phyloP scores from a whole-genome alignment of 2,329 filamentous ascomycete species.

The Colletotrichum aenigma region DNA sequence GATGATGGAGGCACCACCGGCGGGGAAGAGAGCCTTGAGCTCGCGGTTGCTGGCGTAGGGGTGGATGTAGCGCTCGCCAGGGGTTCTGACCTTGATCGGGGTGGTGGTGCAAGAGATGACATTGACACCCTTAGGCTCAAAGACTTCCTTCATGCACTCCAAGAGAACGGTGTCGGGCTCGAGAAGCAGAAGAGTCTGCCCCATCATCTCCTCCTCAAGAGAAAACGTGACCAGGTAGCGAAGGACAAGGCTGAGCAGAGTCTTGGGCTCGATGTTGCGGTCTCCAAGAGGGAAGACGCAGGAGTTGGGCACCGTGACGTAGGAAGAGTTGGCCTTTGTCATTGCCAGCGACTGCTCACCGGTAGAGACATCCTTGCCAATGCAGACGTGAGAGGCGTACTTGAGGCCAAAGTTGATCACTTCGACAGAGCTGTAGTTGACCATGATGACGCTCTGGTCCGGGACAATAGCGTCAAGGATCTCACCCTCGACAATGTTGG shows the following conservation, averaged over 20 bases:
- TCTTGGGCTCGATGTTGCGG: constrained; percentile 14
- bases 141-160: constrained; percentile 27
- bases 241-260: constrained; percentile 26
- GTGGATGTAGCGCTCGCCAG: constrained; percentile 26
- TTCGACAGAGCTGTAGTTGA: constrained; percentile 40
- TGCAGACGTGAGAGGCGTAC: constrained; percentile 31
- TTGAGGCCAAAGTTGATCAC: constrained; percentile 28
- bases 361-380: constrained; percentile 32
- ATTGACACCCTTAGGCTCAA: background rate
- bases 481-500: constrained; percentile 15
- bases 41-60: constrained; percentile 27
- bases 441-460: constrained; percentile 26
- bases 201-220: constrained; percentile 9
- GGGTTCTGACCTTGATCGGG: background rate
- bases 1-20: constrained; percentile 27
- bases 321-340: constrained; percentile 37
- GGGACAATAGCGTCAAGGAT: constrained; percentile 9
- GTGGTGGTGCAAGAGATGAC: constrained; percentile 27
- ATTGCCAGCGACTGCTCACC: constrained; percentile 31
- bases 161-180: constrained; percentile 34
- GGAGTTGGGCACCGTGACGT: constrained; percentile 26
- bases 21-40: constrained; percentile 30
- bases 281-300: constrained; percentile 21
- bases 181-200: constrained; percentile 32
- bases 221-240: constrained; percentile 26